Percentiles rank a stretch among this genome's conserved stretches.
phyloP scores from a whole-genome alignment of 1,284 basidiomycete genomes.

The Ustilago xerochloae region DNA sequence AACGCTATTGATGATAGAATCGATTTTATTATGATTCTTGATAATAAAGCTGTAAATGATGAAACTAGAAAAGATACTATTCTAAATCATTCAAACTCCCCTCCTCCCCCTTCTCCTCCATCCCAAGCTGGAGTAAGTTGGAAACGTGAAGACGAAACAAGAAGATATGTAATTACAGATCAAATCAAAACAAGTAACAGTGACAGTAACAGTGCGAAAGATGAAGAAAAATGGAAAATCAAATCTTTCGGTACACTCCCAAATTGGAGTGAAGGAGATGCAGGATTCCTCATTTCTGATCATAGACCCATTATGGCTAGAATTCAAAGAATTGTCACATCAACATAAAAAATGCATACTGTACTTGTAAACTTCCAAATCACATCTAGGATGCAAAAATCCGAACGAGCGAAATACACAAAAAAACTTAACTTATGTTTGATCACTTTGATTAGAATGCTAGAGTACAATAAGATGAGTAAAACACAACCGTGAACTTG shows the following conservation, averaged over 20 bases:
- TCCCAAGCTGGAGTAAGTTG: background rate
- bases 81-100: conserved; percentile 20
- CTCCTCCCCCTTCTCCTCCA: conserved; percentile 7
- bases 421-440: background rate
- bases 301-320: conserved; percentile 48
- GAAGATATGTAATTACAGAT: background rate
- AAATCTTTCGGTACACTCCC: conserved; percentile 37
- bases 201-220: background rate
- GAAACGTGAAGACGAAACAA: background rate
- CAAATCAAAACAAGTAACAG: background rate
- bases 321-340: conserved; percentile 21
- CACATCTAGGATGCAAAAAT: too few relatives aligned
- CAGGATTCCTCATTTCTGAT: conserved; percentile 49
- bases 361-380: too few relatives aligned
- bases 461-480: conserved; percentile 27
- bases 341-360: background rate
- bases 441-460: conserved; percentile 11
- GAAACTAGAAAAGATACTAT: conserved; percentile 22
- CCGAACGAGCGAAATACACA: too few relatives aligned
- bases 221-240: conserved; percentile 35
- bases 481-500: background rate
- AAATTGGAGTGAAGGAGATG: conserved; percentile 57
- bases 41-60: conserved; percentile 35
- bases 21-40: conserved; percentile 51
- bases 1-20: conserved; percentile 48